phyloP scores from a whole-genome alignment of 1,284 basidiomycete species.

The Inonotus hispidus region DNA sequence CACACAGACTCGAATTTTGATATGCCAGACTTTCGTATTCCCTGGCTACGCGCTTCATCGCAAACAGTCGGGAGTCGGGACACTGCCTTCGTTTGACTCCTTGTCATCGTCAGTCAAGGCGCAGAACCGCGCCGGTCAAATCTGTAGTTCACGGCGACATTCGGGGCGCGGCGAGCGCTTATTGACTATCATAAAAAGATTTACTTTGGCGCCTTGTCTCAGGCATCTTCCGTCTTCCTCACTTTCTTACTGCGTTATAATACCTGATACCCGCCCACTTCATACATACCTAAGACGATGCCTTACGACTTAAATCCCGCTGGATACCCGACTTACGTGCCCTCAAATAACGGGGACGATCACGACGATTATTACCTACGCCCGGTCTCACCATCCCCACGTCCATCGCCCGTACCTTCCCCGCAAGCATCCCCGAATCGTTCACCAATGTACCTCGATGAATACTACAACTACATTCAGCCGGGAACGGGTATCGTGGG shows the following conservation, averaged over 20 bases:
- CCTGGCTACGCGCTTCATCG: background rate
- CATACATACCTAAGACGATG: constrained; percentile 7
- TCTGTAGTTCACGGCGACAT: background rate
- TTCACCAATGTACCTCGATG: constrained; percentile 17
- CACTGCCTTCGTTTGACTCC: background rate
- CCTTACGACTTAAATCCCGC: constrained; percentile 3
- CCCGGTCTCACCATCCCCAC: constrained; percentile 10
- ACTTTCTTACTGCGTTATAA: background rate
- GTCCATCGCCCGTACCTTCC: constrained; percentile 5
- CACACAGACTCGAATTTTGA: background rate
- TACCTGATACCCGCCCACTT: background rate
- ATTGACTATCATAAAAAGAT: background rate
- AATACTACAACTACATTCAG: constrained; percentile 16
- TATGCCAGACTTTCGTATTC: background rate
- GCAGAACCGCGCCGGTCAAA: background rate
- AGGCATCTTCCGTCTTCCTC: background rate
- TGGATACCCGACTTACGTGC: constrained; percentile 9
- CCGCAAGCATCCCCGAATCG: constrained; percentile 12
- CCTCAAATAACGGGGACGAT: background rate
- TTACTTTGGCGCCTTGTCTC: background rate
- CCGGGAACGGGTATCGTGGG: constrained; percentile 10
- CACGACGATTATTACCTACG: constrained; percentile 13
- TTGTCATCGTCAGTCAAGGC: background rate
- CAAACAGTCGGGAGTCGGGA: constrained; percentile 27
- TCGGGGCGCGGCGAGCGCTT: background rate